Conservation (phyloP, 176 grass and related monocot species). For the Ananas comosus region DNA sequence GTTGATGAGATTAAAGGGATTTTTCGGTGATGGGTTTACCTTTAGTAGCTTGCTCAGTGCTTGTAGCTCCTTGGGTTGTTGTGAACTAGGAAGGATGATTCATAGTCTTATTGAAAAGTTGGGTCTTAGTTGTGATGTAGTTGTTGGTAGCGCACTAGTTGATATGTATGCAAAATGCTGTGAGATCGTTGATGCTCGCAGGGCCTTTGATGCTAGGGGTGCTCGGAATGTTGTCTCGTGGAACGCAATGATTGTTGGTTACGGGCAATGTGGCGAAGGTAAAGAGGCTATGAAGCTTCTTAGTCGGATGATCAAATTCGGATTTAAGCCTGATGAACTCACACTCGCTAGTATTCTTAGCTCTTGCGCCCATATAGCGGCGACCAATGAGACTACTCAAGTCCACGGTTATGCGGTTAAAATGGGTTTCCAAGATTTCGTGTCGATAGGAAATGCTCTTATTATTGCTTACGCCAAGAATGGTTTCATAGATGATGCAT, state of each 20-base stretch:
- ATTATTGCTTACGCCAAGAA: slow-evolving; percentile 63
- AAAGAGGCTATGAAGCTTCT: slow-evolving; percentile 54
- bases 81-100: slow-evolving; percentile 14
- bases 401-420: slow-evolving; percentile 40
- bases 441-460: slow-evolving; percentile 56
- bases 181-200: slow-evolving; percentile 29
- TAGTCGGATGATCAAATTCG: slow-evolving; percentile 34
- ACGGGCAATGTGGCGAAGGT: slow-evolving; percentile 30
- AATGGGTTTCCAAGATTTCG: slow-evolving; percentile 29
- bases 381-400: slow-evolving; percentile 41
- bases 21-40: slow-evolving; percentile 62
- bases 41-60: slow-evolving; percentile 52
- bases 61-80: slow-evolving; percentile 11
- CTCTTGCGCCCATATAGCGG: slow-evolving; percentile 52
- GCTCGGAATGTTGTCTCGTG: slow-evolving; percentile 48
- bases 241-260: slow-evolving; percentile 73
- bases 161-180: slow-evolving; percentile 61
- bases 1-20: slow-evolving; percentile 16
- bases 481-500: slow-evolving; percentile 46
- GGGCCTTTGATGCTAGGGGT: slow-evolving; percentile 46
- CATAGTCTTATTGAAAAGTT: slow-evolving; percentile 48
- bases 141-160: slow-evolving; percentile 65
- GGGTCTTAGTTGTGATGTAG: slow-evolving; percentile 44
- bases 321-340: slow-evolving; percentile 48
- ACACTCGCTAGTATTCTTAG: slow-evolving; percentile 66